These are phyloP conservation scores for Mycena latifolia DNA, from an alignment of 768 basidiomycete genomes.

Conservation along the genomic window DNA sequence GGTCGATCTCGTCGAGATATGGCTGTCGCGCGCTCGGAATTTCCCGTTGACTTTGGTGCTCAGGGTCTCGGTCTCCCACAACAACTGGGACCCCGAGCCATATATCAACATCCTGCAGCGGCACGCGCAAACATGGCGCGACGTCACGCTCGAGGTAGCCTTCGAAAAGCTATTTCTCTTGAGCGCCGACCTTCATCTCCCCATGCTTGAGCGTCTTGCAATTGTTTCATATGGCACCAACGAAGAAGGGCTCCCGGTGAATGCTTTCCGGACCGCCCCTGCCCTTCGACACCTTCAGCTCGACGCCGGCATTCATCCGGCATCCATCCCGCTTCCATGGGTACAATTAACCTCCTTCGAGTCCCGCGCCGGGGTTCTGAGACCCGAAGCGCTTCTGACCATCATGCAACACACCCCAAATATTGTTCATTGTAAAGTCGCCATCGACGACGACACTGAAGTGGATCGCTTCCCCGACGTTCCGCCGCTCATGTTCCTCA, in stretches of 20 bases:
- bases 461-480: neutral
- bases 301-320: neutral
- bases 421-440: neutral
- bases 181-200: slow-evolving; percentile 6
- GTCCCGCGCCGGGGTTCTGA: neutral
- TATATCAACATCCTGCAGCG: neutral
- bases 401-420: neutral
- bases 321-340: neutral
- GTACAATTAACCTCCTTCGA: neutral
- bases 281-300: neutral
- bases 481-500: neutral
- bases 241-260: neutral
- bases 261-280: neutral
- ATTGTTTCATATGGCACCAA: too few species aligned
- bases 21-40: slow-evolving; percentile 12
- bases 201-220: slow-evolving; percentile 11
- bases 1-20: slow-evolving; percentile 1
- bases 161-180: neutral
- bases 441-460: neutral
- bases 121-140: slow-evolving; percentile 11
- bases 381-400: neutral
- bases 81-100: too few species aligned
- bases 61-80: too few species aligned
- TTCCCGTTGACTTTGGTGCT: too few species aligned
- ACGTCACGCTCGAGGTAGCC: neutral